Evolutionary conservation across 805 yeast genomes (phyloP), one percentile per base, ranked within the genome.

Genomic region (Candida railenensis): DNA sequence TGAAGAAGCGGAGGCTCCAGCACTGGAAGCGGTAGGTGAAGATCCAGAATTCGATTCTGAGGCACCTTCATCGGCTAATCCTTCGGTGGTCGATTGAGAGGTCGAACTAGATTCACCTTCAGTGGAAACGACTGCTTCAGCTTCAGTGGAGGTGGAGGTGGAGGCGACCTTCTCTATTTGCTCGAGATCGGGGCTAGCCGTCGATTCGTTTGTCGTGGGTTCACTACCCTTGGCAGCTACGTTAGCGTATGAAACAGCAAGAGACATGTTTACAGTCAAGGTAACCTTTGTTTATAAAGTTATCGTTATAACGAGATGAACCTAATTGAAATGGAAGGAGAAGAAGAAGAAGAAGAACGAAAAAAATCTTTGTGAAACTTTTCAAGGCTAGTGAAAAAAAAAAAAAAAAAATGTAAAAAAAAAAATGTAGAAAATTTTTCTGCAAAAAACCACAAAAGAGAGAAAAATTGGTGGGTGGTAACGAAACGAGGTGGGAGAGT

Each of bases 181-280:
- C 9, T 21, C 34, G 19, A 21, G 18, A n/a, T 38, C 33, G 4
- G 15, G 41, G 39, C 22, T 18, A 11, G 16, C 32, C 12, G 41
- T 25, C 33, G 42, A 15, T 20, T 37, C 25, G 40, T 12, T 37
- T 19, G 16, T 39, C 32, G 39, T 18, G 37, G 37, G 37, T 11
- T 36, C 37, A 40, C 37, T 34, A 15, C 69, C 73, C 46, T 62
- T 64, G 49, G 75, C 75, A 50, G 73, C 76, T 44, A 66, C 63
- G 49, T 71, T 68, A 47, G 76, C 76, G 53, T 71, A 71, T 32
- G 76, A 70, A 37, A 69, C 59, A 34, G 70, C 54, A 45, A 57
- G 43, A 34, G 59, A 45, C 43, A 40, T 40, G 25, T 37, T 37
- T 37, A 34, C 37, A 34, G 20, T 15, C 18, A 34, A 18, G 20